Base-by-base conservation (phyloP, 768 basidiomycete genomes). In the Leucosporidium yakuticum region DNA sequence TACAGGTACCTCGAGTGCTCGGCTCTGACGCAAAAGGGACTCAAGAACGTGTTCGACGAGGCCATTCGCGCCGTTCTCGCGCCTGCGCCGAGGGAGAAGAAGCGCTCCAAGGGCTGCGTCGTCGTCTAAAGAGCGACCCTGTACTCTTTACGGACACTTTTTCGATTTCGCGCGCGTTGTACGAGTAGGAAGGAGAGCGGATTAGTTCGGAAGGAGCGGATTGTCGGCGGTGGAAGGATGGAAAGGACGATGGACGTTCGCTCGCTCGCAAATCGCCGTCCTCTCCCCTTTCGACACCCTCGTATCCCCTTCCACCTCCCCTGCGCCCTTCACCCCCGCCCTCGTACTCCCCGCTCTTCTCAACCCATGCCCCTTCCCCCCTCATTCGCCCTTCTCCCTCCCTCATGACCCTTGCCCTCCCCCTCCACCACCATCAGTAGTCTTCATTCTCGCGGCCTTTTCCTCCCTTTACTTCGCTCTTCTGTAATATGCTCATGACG, bases 41-140 rank as follows among this genome's bases (percentile, higher is more conserved):
- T 99, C 77, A 99, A 99, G 85, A 94, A 89, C 67, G 96, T 99
- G 54, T 99, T 99, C 78, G 96, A 98, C 79, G 96, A 98, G 80
- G 96, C 96, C 53, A 98, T 99, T 76, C 86, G 96, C 63, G 91
- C 92, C 64, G 95, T 98, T 74, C 82, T 82, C 20, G 75, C 77
- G 0, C 80, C 81, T 0, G 70, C 76, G 32, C 73, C 77, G 34
- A 74, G 74, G 56, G 65, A 67, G 59, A 74, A 74, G 68, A 77
- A 78, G 69, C 77, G 79, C 71, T 78, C 77, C 72, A 79, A 77
- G 75, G 76, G 77, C 58, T 80, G 80, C 73, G 77, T 80, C 62
- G 75, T 81, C 23, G 74, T 80, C 63, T 81, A 23, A 23, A 61
- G 48, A 61, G 48, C 27, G 44, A 23, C 50, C n/a, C 34, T 15